Evolutionary conservation across 176 grass and related monocot genomes (phyloP), one percentile per base, ranked within the genome.

Genomic region (Echinochloa phyllopogon): DNA sequence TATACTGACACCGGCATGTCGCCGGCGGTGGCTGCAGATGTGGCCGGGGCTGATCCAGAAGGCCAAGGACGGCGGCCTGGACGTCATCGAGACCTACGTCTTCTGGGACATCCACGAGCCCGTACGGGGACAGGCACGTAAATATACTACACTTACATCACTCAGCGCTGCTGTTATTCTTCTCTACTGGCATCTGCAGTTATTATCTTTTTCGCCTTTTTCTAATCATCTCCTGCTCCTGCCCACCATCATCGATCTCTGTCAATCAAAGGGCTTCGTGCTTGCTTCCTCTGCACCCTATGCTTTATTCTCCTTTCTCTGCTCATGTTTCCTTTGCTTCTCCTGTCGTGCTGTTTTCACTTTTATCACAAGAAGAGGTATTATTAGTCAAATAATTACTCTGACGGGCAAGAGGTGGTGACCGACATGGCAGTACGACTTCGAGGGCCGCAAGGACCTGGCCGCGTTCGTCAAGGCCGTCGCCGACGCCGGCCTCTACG

Each of bases 61-160:
- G 86, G 73, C 96, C 84, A 99, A 99, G 91, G 86, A 96, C 90
- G 96, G 96, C 41, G 93, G 96, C 7, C 89, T 99, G 69, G 96
- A 99, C 84, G 57, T 96, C 73, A 77, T 99, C 61, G 93, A 99
- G 77, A 96, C 89, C 18, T 99, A 99, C 84, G 86, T 96, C 69
- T 99, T 99, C 88, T 99, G 96, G 96, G 84, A 96, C 85, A 84
- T 94, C 90, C 96, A 99, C 81, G 96, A 99, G 84, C 89, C 96
- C 79, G 89, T 94, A 70, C 59, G 42, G 76, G 90, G 89, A 85
- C 91, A 99, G 93, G 96, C 89, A 93, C 73, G 77, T 79, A 47
- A 1, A 63, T 4, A 72, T 16, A 65, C 21, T 0, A 42, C 6
- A 4, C 11, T 8, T 2, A 17, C 72, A 55, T 39, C 74, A 42